phyloP scores from a whole-genome alignment of 1,284 basidiomycete genomes.

The Boletus sp. region DNA sequence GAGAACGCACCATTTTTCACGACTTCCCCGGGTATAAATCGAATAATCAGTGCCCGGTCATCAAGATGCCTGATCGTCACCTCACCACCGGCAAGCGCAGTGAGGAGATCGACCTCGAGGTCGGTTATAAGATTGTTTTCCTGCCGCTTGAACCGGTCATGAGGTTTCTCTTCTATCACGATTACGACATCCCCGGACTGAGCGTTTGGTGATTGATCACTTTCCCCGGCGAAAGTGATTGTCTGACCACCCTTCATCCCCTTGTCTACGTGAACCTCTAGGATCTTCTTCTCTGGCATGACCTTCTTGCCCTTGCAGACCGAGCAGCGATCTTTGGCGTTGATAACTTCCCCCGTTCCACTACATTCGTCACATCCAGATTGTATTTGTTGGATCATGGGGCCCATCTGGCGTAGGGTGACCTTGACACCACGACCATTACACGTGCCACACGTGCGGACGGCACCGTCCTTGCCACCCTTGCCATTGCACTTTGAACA shows the following conservation, averaged over 20 bases:
- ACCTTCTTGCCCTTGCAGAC: conserved; percentile 97
- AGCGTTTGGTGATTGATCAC: conserved; percentile 92
- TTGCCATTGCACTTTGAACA: conserved; percentile 95
- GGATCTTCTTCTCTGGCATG: conserved; percentile 92
- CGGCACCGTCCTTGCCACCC: conserved; percentile 97
- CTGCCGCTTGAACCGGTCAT: conserved; percentile 90
- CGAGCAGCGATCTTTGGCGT: conserved; percentile 92
- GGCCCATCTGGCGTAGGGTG: conserved; percentile 95
- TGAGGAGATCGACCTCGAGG: conserved; percentile 91
- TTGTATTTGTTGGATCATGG: conserved; percentile 99
- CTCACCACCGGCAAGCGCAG: conserved; percentile 92
- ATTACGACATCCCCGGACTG: conserved; percentile 97
- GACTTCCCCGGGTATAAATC: conserved; percentile 89
- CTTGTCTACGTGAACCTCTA: conserved; percentile 99
- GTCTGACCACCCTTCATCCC: conserved; percentile 99
- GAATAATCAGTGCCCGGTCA: conserved; percentile 86
- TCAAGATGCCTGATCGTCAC: conserved; percentile 94
- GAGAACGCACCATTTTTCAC: conserved; percentile 82
- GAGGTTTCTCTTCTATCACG: conserved; percentile 95
- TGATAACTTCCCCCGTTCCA: conserved; percentile 93
- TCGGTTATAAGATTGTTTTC: conserved; percentile 92
- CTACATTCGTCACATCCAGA: conserved; percentile 93
- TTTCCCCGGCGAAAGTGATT: conserved; percentile 94
- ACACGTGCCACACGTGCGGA: conserved; percentile 81
- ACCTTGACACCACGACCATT: conserved; percentile 92